phyloP scores from a whole-genome alignment of 345 rosid species.

The Eucalyptus albens region DNA sequence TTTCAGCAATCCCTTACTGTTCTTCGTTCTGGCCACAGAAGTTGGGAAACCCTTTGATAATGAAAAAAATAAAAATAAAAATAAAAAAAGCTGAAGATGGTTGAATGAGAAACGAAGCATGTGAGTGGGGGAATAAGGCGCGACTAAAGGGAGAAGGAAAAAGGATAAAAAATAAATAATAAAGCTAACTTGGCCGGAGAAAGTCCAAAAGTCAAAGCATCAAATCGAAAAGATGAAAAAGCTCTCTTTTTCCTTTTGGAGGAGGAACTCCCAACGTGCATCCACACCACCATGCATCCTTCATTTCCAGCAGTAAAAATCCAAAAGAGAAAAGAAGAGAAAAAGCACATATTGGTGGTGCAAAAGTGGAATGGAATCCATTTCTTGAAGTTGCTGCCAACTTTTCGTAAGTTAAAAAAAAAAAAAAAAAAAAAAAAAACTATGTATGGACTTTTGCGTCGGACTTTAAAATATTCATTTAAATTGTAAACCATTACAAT shows the following conservation, averaged over 20 bases:
- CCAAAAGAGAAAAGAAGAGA: background rate
- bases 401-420: background rate
- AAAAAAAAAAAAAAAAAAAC: background rate
- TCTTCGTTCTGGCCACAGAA: background rate
- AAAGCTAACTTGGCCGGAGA: background rate
- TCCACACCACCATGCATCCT: background rate
- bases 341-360: background rate
- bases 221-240: background rate
- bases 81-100: background rate
- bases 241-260: background rate
- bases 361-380: background rate
- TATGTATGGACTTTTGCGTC: background rate
- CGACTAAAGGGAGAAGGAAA: background rate
- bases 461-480: background rate
- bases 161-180: background rate
- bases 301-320: background rate
- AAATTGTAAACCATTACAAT: background rate
- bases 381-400: background rate
- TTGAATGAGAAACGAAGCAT: background rate
- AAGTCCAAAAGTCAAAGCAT: background rate
- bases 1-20: background rate
- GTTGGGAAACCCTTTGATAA: background rate
- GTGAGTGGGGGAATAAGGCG: background rate
- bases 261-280: background rate
- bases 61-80: background rate